Conservation (phyloP, 345 rosid species). For the Triadica sebifera region DNA sequence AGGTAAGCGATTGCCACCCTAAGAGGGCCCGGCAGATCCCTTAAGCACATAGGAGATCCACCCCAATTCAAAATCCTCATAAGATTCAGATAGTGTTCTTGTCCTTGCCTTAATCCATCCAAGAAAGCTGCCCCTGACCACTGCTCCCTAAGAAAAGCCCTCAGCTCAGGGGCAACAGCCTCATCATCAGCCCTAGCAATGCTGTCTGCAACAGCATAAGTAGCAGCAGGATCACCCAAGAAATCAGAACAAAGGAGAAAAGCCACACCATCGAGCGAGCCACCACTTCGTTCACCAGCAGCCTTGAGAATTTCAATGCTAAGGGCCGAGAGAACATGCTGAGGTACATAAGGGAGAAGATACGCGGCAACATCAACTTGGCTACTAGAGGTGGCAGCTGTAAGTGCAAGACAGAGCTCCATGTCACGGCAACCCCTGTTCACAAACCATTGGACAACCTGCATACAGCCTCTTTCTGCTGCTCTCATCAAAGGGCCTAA, state of each 20-base stretch:
- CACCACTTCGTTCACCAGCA: constrained; percentile 91
- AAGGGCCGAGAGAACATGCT: constrained; percentile 82
- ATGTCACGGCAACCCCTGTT: constrained; percentile 80
- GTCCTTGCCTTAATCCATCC: constrained; percentile 70
- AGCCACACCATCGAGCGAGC: constrained; percentile 86
- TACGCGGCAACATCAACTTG: constrained; percentile 79
- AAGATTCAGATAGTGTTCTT: constrained; percentile 62
- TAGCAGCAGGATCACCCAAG: constrained; percentile 76
- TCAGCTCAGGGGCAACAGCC: constrained; percentile 67
- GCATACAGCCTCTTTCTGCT: constrained; percentile 91
- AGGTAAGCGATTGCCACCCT: constrained; percentile 77
- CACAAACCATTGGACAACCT: constrained; percentile 95
- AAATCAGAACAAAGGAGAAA: constrained; percentile 84
- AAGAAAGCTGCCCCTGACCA: constrained; percentile 90
- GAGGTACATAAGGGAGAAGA: constrained; percentile 88
- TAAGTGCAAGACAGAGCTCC: constrained; percentile 95
- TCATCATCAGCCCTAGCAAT: constrained; percentile 83
- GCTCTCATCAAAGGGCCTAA: constrained; percentile 96
- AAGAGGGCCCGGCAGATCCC: constrained; percentile 74
- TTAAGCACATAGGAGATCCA: constrained; percentile 62
- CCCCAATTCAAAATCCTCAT: constrained; percentile 66
- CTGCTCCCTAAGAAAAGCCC: constrained; percentile 63
- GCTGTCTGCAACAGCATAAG: constrained; percentile 81
- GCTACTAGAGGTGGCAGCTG: constrained; percentile 94
- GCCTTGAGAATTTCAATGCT: constrained; percentile 91